A percentile compares a stretch with the other conserved stretches of the same genome.
Conservation (phyloP, 1,284 basidiomycete genomes). For the Exobasidium rhododendri region DNA sequence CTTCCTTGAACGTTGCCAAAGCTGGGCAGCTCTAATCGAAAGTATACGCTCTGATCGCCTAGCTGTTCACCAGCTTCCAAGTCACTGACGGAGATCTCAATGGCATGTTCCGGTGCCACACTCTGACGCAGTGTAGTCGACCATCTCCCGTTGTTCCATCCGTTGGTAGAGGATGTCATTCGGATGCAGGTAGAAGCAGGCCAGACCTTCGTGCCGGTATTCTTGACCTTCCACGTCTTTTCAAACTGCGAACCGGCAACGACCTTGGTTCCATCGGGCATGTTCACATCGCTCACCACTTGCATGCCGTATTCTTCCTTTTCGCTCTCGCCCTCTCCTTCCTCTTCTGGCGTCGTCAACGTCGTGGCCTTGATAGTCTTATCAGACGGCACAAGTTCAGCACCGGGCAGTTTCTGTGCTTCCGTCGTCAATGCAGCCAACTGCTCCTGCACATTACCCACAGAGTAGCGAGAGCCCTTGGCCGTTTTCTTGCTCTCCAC, state of each 20-base stretch:
- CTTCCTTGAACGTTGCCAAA: neutral
- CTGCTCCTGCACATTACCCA: neutral
- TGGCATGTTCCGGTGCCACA: neutral
- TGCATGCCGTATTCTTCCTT: conserved; percentile 58
- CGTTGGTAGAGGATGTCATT: neutral
- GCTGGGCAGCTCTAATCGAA: neutral
- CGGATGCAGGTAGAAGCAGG: conserved; percentile 52
- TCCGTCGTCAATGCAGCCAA: neutral
- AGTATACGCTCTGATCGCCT: neutral
- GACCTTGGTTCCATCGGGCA: conserved; percentile 71
- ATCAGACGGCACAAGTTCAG: neutral
- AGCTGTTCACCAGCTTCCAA: neutral
- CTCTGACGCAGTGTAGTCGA: neutral
- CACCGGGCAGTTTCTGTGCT: neutral
- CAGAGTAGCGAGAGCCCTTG: neutral
- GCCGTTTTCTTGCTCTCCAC: neutral
- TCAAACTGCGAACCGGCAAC: conserved; percentile 78
- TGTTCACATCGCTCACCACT: conserved; percentile 68
- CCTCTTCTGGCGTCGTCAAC: neutral
- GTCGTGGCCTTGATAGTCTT: neutral
- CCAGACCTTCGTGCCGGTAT: conserved; percentile 67
- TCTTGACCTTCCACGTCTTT: conserved; percentile 72
- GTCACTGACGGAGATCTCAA: neutral
- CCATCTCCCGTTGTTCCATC: neutral
- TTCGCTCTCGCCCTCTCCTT: conserved; percentile 2